Conservation (phyloP, 2,329 filamentous ascomycete genomes). For the Verticillium albo-atrum region DNA sequence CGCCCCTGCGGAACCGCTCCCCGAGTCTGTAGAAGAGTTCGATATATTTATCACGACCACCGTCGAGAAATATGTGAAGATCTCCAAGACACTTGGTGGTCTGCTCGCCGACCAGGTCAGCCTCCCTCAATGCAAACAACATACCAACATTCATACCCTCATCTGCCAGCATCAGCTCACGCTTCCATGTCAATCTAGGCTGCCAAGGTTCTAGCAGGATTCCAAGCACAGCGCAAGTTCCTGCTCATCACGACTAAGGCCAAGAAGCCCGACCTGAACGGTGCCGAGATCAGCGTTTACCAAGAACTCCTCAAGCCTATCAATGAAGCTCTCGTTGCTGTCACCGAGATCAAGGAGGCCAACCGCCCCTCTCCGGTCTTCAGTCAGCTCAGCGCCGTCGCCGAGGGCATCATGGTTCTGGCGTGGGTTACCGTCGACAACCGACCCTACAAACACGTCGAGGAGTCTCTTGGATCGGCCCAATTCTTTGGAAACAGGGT, state of each 20-base stretch:
- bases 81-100: constrained; percentile 74
- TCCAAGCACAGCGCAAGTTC: constrained; percentile 82
- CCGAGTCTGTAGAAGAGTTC: constrained; percentile 81
- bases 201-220: constrained; percentile 55
- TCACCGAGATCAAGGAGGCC: constrained; percentile 74
- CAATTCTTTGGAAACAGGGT: constrained; percentile 96
- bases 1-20: constrained; percentile 54
- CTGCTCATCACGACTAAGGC: constrained; percentile 84
- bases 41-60: constrained; percentile 71
- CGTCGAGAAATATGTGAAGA: constrained; percentile 71
- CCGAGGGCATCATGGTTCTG: constrained; percentile 83
- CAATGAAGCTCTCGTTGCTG: constrained; percentile 74
- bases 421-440: constrained; percentile 85
- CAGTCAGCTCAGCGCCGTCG: constrained; percentile 79
- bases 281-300: constrained; percentile 57
- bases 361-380: constrained; percentile 73
- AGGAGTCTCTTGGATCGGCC: constrained; percentile 75
- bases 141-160: constrained; percentile 3
- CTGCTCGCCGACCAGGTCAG: constrained; percentile 75
- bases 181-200: constrained; percentile 30
- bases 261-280: constrained; percentile 75
- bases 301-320: constrained; percentile 82
- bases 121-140: background rate
- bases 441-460: constrained; percentile 81
- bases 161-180: background rate